Base-by-base conservation (phyloP, 306 rosid genomes). In the Prinsepia uniflora region DNA sequence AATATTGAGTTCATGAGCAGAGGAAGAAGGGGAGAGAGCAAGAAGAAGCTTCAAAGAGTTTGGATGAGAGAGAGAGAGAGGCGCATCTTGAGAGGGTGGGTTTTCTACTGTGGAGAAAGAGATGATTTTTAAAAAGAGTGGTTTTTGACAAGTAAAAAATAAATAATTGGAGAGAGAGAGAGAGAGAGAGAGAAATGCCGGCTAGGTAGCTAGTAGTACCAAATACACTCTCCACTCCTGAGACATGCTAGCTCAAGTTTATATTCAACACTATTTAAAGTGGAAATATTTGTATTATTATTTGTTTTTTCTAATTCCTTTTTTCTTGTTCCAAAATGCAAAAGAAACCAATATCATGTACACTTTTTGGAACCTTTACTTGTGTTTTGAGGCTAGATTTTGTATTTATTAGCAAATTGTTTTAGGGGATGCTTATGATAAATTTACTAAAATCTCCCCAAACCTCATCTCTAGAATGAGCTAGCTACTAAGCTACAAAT, bases 1-100 rank as follows among this genome's bases (percentile, higher is more conserved):
- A 55, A 5, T 34, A 34, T 24, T 69, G 72, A 72, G 85, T 65
- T 76, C 81, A 79, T 79, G 76, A 78, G 71, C 63, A 72, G 64
- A 30, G 36, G 3, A 30, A 30, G 7, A 55, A 43, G 46, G 4
- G 54, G 79, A 47, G 36, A 30, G 61, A 63, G 4, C 12, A 36
- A 45, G 22, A 61, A 17, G 62, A 54, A 71, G 67, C 19, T 56
- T 68, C 70, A 76, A 42, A 56, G 40, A 53, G 65, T 56, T 56
- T 36, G 59, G 30, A 43, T 42, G 70, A 76, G 60, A 80, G 43
- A 52, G 80, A 63, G 72, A 48, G 62, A 72, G 77, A 80, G 65
- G 74, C 70, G 73, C 72, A 80, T 74, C 80, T 80, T 60, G 70
- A 58, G 47, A n/a, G 55, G 48, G 56, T 43, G 50, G 36, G 36